phyloP scores from a whole-genome alignment of 1,139 yeast genomes.

The Blastobotrys persicus region DNA sequence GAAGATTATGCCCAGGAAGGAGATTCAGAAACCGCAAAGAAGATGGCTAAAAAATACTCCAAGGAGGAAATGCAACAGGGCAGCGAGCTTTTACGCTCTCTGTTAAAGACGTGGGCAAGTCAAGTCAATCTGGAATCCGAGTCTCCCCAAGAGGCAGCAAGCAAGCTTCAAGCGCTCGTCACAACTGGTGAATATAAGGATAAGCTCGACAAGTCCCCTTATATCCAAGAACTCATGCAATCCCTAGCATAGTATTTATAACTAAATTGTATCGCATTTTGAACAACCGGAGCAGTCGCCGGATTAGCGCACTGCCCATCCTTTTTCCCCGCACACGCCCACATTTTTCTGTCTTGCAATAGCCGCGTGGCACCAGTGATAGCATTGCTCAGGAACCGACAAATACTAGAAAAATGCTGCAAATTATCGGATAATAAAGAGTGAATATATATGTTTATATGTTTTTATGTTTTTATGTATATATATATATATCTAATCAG shows the following conservation, averaged over 20 bases:
- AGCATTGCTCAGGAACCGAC: too few relatives aligned
- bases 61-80: conserved; percentile 58
- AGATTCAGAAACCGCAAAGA: conserved; percentile 18
- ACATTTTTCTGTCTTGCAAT: too few relatives aligned
- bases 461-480: too few relatives aligned
- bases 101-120: conserved; percentile 62
- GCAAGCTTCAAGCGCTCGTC: conserved; percentile 41
- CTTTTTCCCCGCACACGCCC: too few relatives aligned
- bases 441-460: too few relatives aligned
- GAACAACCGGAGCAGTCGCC: too few relatives aligned
- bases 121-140: conserved; percentile 45
- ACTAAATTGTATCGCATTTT: too few relatives aligned
- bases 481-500: too few relatives aligned
- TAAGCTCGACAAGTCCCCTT: conserved; percentile 18
- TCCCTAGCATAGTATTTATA: not conserved
- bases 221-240: conserved; percentile 22
- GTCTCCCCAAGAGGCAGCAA: conserved; percentile 42
- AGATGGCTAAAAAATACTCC: conserved; percentile 45
- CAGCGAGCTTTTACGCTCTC: conserved; percentile 49
- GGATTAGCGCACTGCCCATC: too few relatives aligned
- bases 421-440: too few relatives aligned
- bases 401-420: too few relatives aligned
- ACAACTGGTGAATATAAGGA: conserved; percentile 17
- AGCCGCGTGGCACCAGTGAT: too few relatives aligned
- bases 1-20: conserved; percentile 60